Evolutionary conservation across 352 stramenopile genomes (phyloP).

Genomic region (Peronosclerospora sorghi): DNA sequence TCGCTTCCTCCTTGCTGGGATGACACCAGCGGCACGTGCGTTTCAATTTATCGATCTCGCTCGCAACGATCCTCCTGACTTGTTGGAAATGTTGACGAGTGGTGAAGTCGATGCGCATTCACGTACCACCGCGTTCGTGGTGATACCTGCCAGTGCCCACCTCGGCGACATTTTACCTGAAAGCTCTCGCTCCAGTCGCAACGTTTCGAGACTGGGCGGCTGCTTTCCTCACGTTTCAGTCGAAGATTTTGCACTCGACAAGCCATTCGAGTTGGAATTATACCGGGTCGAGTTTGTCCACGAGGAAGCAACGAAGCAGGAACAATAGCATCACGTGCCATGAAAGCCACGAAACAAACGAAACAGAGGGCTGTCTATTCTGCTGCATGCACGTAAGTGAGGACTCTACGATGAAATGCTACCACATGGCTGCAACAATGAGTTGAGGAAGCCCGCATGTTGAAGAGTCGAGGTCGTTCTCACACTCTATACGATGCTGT

Average conservation of each 20-base stretch:
- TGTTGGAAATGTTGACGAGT: slow-evolving; percentile 5
- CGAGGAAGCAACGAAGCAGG: too few relatives aligned
- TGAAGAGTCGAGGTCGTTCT: too few relatives aligned
- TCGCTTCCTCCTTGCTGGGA: slow-evolving; percentile 47
- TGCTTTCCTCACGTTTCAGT: slow-evolving; percentile 51
- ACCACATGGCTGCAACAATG: too few relatives aligned
- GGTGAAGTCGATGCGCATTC: slow-evolving; percentile 2
- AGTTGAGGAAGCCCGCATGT: too few relatives aligned
- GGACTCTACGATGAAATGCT: too few relatives aligned
- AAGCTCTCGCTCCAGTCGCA: slow-evolving; percentile 1
- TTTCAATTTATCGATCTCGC: slow-evolving; percentile 49
- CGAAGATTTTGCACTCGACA: slow-evolving; percentile 38
- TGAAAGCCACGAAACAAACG: too few relatives aligned
- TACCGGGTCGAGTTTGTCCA: slow-evolving; percentile 13
- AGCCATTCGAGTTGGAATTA: slow-evolving; percentile 34
- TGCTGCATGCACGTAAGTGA: too few relatives aligned
- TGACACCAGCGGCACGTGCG: slow-evolving; percentile 1
- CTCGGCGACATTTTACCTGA: slow-evolving; percentile 12
- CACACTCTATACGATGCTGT: too few relatives aligned
- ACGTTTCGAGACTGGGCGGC: slow-evolving; percentile 16
- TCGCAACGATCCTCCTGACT: slow-evolving; percentile 11
- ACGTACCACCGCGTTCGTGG: slow-evolving; percentile 20
- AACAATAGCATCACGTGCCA: too few relatives aligned
- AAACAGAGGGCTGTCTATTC: too few relatives aligned
- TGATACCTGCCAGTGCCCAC: slow-evolving; percentile 33